Percentiles rank a stretch among this genome's conserved stretches.
phyloP scores from a whole-genome alignment of 2,329 filamentous ascomycete species.

The Pochonia chlamydosporia region DNA sequence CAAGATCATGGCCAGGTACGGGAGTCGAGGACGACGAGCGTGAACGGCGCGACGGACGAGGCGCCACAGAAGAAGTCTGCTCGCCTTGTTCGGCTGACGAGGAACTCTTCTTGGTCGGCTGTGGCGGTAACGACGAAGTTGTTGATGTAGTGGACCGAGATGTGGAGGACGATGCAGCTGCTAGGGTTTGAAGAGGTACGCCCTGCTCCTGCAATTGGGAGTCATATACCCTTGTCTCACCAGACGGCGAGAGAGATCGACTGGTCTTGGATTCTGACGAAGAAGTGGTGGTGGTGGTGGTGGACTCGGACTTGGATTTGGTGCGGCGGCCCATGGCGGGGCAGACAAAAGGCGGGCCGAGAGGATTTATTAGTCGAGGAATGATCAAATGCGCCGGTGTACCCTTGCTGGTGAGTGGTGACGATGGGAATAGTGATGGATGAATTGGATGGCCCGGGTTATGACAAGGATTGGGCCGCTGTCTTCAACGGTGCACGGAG shows the following conservation, averaged over 20 bases:
- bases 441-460: slow-evolving; percentile 9
- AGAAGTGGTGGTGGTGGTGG: slow-evolving; percentile 9
- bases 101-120: slow-evolving; percentile 10
- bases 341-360: slow-evolving; percentile 7
- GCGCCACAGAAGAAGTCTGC: not conserved
- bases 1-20: slow-evolving; percentile 15
- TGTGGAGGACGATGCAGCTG: slow-evolving; percentile 15
- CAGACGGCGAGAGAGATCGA: slow-evolving; percentile 1
- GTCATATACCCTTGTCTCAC: slow-evolving; percentile 19
- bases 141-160: slow-evolving; percentile 20
- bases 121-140: slow-evolving; percentile 10
- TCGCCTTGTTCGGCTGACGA: not conserved
- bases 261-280: slow-evolving; percentile 8
- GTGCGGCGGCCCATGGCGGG: slow-evolving; percentile 23
- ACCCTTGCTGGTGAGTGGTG: too few relatives aligned
- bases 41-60: not conserved
- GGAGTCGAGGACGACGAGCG: slow-evolving; percentile 9
- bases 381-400: too few relatives aligned
- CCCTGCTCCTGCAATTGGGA: slow-evolving; percentile 20
- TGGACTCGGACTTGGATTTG: slow-evolving; percentile 14
- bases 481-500: too few relatives aligned
- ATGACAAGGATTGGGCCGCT: too few relatives aligned
- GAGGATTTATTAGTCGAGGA: not conserved
- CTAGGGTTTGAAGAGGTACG: slow-evolving; percentile 27
- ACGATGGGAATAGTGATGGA: too few relatives aligned